These are phyloP conservation scores for Suillus occidentalis DNA, from an alignment of 768 basidiomycete genomes.

Conservation along the genomic window DNA sequence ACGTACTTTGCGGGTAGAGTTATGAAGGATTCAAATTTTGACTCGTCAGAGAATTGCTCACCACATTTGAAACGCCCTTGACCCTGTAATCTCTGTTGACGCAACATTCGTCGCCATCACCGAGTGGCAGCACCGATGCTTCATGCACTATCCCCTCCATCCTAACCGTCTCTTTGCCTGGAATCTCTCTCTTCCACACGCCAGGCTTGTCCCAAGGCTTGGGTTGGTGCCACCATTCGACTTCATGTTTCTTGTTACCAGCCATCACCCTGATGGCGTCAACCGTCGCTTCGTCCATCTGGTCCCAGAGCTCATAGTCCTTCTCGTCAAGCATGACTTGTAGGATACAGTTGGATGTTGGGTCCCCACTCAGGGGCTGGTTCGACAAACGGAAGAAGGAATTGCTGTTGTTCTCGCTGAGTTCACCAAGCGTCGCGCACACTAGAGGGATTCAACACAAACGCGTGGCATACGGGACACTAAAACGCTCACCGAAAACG, in stretches of 20 bases:
- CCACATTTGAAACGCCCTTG: slow-evolving; percentile 17
- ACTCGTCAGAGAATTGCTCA: neutral
- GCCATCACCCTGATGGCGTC: neutral
- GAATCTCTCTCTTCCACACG: neutral
- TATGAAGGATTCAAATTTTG: neutral
- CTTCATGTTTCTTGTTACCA: neutral
- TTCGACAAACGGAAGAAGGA: slow-evolving; percentile 1
- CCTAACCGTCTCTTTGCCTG: slow-evolving; percentile 6
- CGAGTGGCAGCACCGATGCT: slow-evolving; percentile 9
- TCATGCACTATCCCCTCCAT: slow-evolving; percentile 12
- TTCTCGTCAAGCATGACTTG: slow-evolving; percentile 13
- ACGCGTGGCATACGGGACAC: neutral
- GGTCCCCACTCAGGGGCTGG: slow-evolving; percentile 2
- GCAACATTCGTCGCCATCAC: neutral
- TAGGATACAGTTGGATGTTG: slow-evolving; percentile 13
- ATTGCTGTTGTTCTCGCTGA: neutral
- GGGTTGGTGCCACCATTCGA: neutral
- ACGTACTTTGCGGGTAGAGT: slow-evolving; percentile 11
- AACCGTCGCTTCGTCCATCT: slow-evolving; percentile 11
- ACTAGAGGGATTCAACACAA: neutral
- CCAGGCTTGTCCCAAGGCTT: slow-evolving; percentile 2
- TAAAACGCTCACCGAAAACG: neutral
- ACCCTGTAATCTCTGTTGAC: slow-evolving; percentile 17
- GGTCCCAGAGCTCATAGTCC: slow-evolving; percentile 7
- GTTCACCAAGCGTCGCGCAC: slow-evolving; percentile 2